phyloP scores from a whole-genome alignment of 2,329 filamentous ascomycete genomes.

The Coniochaeta sp. region DNA sequence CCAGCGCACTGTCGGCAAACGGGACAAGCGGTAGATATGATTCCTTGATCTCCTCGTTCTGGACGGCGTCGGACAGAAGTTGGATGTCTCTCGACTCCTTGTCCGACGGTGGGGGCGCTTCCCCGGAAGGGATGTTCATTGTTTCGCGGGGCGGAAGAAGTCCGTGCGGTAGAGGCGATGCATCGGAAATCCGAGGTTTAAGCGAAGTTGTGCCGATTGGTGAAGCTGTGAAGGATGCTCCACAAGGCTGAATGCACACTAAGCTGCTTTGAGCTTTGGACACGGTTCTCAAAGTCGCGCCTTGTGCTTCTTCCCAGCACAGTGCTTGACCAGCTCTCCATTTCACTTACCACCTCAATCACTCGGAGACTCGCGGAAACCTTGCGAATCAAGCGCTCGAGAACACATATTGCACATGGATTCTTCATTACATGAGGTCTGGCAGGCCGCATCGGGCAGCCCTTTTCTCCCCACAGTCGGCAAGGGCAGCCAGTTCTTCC shows the following conservation, averaged over 20 bases:
- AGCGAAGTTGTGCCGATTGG: neutral
- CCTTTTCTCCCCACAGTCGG: conserved; percentile 74
- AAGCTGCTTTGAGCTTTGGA: conserved; percentile 11
- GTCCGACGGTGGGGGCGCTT: neutral
- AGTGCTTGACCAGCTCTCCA: conserved; percentile 1
- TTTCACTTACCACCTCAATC: neutral
- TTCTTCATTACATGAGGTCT: conserved; percentile 79
- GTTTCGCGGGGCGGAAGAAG: neutral
- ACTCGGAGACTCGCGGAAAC: neutral
- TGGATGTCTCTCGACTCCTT: conserved; percentile 4
- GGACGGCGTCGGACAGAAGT: conserved; percentile 1
- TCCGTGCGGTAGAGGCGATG: neutral
- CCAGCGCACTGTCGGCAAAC: conserved; percentile 3
- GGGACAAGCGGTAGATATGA: conserved; percentile 5
- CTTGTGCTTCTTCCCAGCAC: neutral
- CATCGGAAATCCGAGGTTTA: neutral
- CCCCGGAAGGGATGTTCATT: neutral
- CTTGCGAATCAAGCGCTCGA: neutral
- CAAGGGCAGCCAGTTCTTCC: conserved; percentile 77
- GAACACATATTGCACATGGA: conserved; percentile 49
- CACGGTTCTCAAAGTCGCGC: conserved; percentile 7
- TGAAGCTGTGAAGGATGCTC: neutral
- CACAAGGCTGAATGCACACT: neutral
- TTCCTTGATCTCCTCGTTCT: neutral
- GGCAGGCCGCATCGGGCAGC: conserved; percentile 84